Base-by-base conservation (phyloP, 2,329 filamentous ascomycete species). In the Metarhizium rileyi region DNA sequence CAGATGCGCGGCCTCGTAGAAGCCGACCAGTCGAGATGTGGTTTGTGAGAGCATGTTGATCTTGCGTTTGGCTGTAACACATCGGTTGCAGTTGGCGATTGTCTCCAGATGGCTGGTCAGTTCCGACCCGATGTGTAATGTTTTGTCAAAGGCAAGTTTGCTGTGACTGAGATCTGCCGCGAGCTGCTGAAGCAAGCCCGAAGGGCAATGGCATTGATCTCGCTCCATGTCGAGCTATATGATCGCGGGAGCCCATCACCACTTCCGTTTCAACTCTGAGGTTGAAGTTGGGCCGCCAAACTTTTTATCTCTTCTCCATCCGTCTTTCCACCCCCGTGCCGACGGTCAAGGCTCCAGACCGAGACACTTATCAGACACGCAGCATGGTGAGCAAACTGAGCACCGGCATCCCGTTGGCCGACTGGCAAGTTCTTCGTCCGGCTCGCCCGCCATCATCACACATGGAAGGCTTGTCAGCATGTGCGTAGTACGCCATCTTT, bases 21-120 rank as follows among this genome's bases (percentile, higher is more conserved):
- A 51, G 38, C 49, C 47, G 6, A 51, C 49, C 5, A 51, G 40
- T 3, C 49, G 49, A 9, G 49, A 51, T 14, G 45, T 51, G 35
- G 44, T 48, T 48, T 51, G 49, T 16, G 46, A 51, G 30, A 51
- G 22, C 5, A 44, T 48, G 30, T 40, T 30, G 7, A 46, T 48
- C 28, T 48, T 48, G 18, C 49, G 49, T 7, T 48, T 44, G 6
- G 49, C 20, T n/a, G 45, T 38, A 36, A 43, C 23, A 40, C 49
- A 51, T 48, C 45, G 16, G 16, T 43, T 25, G 14, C 49, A 51
- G 14, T 36, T 33, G 49, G 48, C 33, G 22, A 36, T 41, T 12
- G 28, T 51, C 10, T 48, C 28, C 22, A 51, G 42, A 28, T 51
- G 42, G 10, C 49, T 22, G 18, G 42, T 30, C 5, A 51, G 44